Conservation (phyloP, 2,329 filamentous ascomycete genomes). For the Magnaporthales sp. region DNA sequence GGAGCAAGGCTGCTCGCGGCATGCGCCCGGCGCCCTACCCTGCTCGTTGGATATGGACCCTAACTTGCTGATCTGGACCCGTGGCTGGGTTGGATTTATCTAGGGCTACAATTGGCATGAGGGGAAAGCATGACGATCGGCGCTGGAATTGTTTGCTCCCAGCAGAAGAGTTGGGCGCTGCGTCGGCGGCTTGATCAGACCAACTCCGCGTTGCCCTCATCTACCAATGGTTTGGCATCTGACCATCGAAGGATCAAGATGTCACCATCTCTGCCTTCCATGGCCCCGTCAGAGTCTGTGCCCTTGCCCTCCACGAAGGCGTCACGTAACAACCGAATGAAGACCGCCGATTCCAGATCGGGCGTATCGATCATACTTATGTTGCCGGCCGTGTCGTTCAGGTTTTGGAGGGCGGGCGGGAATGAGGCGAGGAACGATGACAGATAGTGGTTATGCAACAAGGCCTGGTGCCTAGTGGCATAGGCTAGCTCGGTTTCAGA, state of each 20-base stretch:
- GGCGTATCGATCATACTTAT: constrained; percentile 89
- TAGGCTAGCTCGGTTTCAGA: constrained; percentile 74
- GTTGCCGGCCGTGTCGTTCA: constrained; percentile 86
- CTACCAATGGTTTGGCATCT: constrained; percentile 56
- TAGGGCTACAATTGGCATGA: background rate
- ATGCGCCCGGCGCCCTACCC: background rate
- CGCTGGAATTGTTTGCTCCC: background rate
- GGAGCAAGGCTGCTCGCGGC: background rate
- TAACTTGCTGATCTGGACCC: background rate
- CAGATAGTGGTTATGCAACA: constrained; percentile 78
- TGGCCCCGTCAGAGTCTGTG: constrained; percentile 51
- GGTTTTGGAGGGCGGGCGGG: constrained; percentile 65
- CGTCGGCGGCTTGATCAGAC: constrained; percentile 35
- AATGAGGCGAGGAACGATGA: constrained; percentile 79
- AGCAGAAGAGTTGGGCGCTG: background rate
- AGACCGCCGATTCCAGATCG: constrained; percentile 75
- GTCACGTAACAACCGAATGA: constrained; percentile 64
- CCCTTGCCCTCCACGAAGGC: constrained; percentile 50
- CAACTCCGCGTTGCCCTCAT: constrained; percentile 47
- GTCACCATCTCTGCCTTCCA: constrained; percentile 53
- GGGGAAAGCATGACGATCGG: background rate
- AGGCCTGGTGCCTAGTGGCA: constrained; percentile 72
- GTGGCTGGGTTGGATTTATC: background rate
- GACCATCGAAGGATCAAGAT: constrained; percentile 65
- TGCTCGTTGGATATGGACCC: background rate